Conservation (phyloP, 176 grass and related monocot genomes). For the Phoenix roebelenii region DNA sequence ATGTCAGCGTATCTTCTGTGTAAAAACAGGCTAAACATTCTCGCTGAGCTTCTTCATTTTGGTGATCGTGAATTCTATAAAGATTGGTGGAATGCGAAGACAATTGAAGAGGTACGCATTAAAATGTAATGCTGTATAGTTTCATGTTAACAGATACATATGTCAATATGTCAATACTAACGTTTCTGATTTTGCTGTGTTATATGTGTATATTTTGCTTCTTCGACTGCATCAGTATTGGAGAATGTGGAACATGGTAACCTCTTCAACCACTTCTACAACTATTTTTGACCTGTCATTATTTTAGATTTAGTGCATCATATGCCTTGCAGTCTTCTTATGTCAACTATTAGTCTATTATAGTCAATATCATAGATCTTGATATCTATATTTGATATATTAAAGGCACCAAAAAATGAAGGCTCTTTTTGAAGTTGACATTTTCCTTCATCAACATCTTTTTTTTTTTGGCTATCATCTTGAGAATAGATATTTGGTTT, state of each 20-base stretch:
- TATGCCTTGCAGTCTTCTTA: too few relatives aligned
- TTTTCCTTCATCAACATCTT: too few relatives aligned
- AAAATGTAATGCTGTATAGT: not conserved
- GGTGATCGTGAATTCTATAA: constrained; percentile 99
- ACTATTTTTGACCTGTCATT: not conserved
- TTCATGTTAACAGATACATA: too few relatives aligned
- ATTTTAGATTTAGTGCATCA: too few relatives aligned
- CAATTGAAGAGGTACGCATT: constrained; percentile 80
- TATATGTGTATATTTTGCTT: constrained; percentile 6
- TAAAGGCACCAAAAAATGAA: too few relatives aligned
- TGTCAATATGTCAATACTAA: too few relatives aligned
- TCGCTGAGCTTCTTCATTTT: constrained; percentile 76
- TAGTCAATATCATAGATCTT: too few relatives aligned
- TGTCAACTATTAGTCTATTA: too few relatives aligned
- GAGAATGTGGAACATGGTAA: constrained; percentile 99
- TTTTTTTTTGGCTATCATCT: too few relatives aligned
- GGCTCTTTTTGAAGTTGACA: too few relatives aligned
- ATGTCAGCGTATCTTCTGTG: not conserved
- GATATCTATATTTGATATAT: too few relatives aligned
- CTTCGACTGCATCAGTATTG: constrained; percentile 60
- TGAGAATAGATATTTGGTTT: too few relatives aligned
- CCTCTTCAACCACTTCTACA: constrained; percentile 7
- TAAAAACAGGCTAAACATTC: constrained; percentile 73
- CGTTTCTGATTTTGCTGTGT: constrained; percentile 2
- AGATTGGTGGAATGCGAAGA: constrained; percentile 99